Evolutionary conservation across 2,329 filamentous ascomycete species (phyloP).

Genomic region (Paradendryphiella salina): DNA sequence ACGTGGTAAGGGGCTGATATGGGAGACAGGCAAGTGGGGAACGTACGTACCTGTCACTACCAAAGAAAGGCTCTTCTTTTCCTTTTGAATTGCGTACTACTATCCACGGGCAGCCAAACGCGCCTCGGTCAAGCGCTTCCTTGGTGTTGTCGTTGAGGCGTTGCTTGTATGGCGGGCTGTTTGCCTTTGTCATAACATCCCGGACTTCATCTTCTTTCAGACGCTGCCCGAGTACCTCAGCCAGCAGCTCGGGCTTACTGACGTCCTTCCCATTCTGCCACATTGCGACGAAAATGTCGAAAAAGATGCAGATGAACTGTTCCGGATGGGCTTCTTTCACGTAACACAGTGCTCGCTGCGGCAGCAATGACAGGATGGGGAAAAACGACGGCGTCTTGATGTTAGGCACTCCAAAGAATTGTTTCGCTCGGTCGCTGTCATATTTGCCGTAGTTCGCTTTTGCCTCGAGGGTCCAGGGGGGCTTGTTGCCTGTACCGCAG

Average conservation of each 20-base stretch:
- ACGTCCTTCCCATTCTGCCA: conserved; percentile 66
- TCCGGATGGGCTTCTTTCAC: conserved; percentile 63
- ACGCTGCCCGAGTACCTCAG: conserved; percentile 48
- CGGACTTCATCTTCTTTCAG: conserved; percentile 59
- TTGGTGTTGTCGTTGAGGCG: conserved; percentile 63
- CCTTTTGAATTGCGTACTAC: conserved; percentile 65
- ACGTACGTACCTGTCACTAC: conserved; percentile 65
- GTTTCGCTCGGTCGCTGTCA: conserved; percentile 55
- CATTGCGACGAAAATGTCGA: conserved; percentile 62
- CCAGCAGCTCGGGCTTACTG: conserved; percentile 60
- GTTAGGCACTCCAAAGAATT: conserved; percentile 54
- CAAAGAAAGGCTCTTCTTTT: conserved; percentile 70
- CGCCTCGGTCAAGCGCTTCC: conserved; percentile 65
- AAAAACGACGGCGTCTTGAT: conserved; percentile 55
- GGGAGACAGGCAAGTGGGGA: not conserved
- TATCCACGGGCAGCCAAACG: conserved; percentile 78
- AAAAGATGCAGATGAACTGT: conserved; percentile 57
- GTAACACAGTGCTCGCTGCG: conserved; percentile 67
- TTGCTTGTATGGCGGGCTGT: conserved; percentile 56
- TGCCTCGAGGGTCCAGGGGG: conserved; percentile 70
- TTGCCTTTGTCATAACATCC: conserved; percentile 59
- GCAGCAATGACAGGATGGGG: conserved; percentile 59
- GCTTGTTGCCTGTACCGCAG: conserved; percentile 65
- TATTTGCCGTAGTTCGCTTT: conserved; percentile 64
- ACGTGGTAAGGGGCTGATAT: not conserved